Evolutionary conservation across 495 filamentous ascomycete genomes (phyloP).

Genomic region (Friedmanniomyces endolithicus): DNA sequence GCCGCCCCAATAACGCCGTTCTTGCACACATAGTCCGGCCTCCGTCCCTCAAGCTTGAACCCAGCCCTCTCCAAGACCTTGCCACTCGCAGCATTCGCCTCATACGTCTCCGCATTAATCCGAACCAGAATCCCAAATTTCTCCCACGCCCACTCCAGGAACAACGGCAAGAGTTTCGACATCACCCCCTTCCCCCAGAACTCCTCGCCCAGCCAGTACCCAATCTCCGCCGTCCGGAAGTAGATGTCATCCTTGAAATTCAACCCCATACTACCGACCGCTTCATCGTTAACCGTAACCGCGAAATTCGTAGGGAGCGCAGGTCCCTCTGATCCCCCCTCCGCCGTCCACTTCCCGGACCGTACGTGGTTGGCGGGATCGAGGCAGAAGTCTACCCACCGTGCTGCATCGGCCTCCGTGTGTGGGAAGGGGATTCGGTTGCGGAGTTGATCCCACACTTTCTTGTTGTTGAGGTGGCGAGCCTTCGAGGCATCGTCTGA

Average conservation of each 20-base stretch:
- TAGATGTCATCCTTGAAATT: constrained; percentile 24
- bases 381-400: constrained; percentile 20
- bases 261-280: constrained; percentile 26
- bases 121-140: constrained; percentile 15
- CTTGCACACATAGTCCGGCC: constrained; percentile 22
- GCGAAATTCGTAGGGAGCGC: constrained; percentile 11
- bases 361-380: background rate
- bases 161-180: constrained; percentile 17
- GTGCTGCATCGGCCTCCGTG: constrained; percentile 19
- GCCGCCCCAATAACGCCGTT: constrained; percentile 14
- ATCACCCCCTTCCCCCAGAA: constrained; percentile 24
- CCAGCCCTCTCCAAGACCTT: constrained; percentile 23
- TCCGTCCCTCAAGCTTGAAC: constrained; percentile 22
- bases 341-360: constrained; percentile 5
- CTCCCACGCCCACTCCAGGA: constrained; percentile 24
- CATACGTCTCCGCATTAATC: constrained; percentile 17
- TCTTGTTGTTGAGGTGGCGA: constrained; percentile 17
- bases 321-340: constrained; percentile 9
- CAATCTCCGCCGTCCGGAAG: constrained; percentile 23
- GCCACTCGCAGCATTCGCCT: constrained; percentile 23
- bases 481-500: constrained; percentile 18
- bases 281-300: constrained; percentile 14
- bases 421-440: constrained; percentile 27
- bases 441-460: constrained; percentile 23
- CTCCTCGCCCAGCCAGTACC: constrained; percentile 29